Base-by-base conservation (phyloP, 768 basidiomycete species). In the Lanmaoa rubissima region DNA sequence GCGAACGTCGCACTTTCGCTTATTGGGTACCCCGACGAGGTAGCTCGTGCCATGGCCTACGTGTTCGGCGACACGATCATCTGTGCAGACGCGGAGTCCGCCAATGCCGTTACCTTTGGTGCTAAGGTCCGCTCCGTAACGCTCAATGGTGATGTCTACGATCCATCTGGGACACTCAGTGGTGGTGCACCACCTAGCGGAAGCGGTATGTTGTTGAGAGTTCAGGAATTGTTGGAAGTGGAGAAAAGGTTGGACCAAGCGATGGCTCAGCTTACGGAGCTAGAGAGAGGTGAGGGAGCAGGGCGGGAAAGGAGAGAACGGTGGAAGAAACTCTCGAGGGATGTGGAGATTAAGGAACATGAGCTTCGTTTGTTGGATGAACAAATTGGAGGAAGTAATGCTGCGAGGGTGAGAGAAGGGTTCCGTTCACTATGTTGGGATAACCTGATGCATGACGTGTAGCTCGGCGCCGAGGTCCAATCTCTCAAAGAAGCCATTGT, bases 41-140 rank as follows among this genome's bases (percentile, higher is more conserved):
- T 98, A 34, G 79, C 85, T 5, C 87, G 85, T 32, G 97, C 97
- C 17, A 94, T 98, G 83, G 78, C 86, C 13, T 98, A 87, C 73
- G 95, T 98, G 19, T 99, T 98, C 71, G 88, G 90, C 54, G 88
- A 94, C 69, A 92, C 91, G 3, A 80, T 98, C 58, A 87, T 99
- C 68, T 98, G 95, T 69, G 85, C 87, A 47, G 93, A 96, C 62
- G 83, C 94, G 3, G 86, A 87, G 19, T 80, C 94, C 0, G 97
- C 97, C 1, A 92, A 93, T 68, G 73, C 76, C 0, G 90, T 97
- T 42, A 97, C 97, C 0, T 98, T 98, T 76, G 78, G 83, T 11
- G 70, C 70, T 5, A 72, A 72, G 28, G 85, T 90, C 48, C 86
- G 86, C 49, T 94, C 92, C 11, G 94, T 98, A 46, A 99, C 97